phyloP scores from a whole-genome alignment of 2,329 filamentous ascomycete species.

The Epichloe gansuensis region DNA sequence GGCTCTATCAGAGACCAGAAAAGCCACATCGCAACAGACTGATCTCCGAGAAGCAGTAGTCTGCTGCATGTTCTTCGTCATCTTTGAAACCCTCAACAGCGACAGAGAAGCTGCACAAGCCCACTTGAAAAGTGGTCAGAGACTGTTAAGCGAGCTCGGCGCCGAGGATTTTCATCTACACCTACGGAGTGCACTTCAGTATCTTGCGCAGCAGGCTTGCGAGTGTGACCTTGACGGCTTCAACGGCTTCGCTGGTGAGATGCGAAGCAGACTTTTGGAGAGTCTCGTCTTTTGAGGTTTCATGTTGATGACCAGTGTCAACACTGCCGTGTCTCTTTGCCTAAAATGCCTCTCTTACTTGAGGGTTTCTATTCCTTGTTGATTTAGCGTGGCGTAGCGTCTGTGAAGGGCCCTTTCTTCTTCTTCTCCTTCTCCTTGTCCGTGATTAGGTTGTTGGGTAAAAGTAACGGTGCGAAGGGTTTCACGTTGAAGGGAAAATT shows the following conservation, averaged over 20 bases:
- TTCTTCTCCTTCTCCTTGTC: neutral
- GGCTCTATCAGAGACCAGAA: conserved; percentile 18
- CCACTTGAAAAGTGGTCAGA: conserved; percentile 25
- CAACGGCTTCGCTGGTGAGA: neutral
- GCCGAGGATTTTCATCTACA: conserved; percentile 8
- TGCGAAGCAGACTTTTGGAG: neutral
- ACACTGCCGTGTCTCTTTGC: neutral
- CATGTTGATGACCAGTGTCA: neutral
- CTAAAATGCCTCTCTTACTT: neutral
- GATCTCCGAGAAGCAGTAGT: conserved; percentile 19
- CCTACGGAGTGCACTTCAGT: conserved; percentile 11
- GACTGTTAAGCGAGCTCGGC: conserved; percentile 22
- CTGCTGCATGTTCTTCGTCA: conserved; percentile 25
- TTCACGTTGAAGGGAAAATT: too few species aligned
- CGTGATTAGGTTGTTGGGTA: too few species aligned
- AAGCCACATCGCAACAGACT: conserved; percentile 8
- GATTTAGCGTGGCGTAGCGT: neutral
- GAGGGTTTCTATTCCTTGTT: neutral
- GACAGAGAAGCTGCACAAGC: conserved; percentile 21
- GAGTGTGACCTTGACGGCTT: neutral
- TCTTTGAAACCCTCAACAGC: conserved; percentile 26
- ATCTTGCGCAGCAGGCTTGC: conserved; percentile 11
- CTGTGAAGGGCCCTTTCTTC: neutral
- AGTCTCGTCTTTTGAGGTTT: conserved; percentile 1
- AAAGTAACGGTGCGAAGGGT: too few species aligned